A percentile compares a stretch with the other conserved stretches of the same genome.
Conservation (phyloP, 1,284 basidiomycete genomes). For the Microbotryum intermedium region DNA sequence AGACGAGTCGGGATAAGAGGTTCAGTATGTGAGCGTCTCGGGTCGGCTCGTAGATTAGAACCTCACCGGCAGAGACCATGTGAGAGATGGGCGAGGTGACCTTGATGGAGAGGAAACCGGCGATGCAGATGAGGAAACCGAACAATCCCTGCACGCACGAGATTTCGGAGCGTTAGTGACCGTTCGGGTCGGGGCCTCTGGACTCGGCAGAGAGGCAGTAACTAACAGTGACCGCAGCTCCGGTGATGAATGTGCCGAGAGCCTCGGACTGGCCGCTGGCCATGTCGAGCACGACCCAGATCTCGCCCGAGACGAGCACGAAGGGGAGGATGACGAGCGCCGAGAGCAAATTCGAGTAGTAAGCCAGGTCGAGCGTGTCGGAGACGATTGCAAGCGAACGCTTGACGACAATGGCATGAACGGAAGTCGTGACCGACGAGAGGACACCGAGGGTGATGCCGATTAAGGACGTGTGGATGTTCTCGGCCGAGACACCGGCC, state of each 20-base stretch:
- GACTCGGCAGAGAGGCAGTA: not conserved
- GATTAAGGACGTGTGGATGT: slow-evolving; percentile 37
- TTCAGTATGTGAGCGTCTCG: not conserved
- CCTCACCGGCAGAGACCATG: slow-evolving; percentile 79
- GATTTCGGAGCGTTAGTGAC: not conserved
- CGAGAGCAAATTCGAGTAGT: slow-evolving; percentile 73
- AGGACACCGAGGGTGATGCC: slow-evolving; percentile 67
- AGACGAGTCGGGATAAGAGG: slow-evolving; percentile 44
- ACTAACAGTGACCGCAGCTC: slow-evolving; percentile 64
- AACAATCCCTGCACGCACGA: slow-evolving; percentile 52
- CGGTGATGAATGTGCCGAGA: slow-evolving; percentile 61
- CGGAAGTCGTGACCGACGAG: slow-evolving; percentile 65
- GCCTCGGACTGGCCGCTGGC: slow-evolving; percentile 46
- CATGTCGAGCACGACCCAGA: slow-evolving; percentile 52
- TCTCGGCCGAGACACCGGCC: slow-evolving; percentile 53
- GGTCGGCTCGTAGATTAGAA: slow-evolving; percentile 29
- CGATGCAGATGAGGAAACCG: slow-evolving; percentile 81
- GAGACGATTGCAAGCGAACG: slow-evolving; percentile 62
- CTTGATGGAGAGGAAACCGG: slow-evolving; percentile 79
- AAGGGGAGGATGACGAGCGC: slow-evolving; percentile 55
- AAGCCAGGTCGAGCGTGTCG: slow-evolving; percentile 66
- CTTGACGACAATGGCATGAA: slow-evolving; percentile 81
- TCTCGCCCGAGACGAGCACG: slow-evolving; percentile 61
- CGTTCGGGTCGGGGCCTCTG: no score
- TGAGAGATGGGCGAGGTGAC: slow-evolving; percentile 85